Conservation (phyloP, 2,329 filamentous ascomycete genomes). For the Arthrobotrys musiformis region DNA sequence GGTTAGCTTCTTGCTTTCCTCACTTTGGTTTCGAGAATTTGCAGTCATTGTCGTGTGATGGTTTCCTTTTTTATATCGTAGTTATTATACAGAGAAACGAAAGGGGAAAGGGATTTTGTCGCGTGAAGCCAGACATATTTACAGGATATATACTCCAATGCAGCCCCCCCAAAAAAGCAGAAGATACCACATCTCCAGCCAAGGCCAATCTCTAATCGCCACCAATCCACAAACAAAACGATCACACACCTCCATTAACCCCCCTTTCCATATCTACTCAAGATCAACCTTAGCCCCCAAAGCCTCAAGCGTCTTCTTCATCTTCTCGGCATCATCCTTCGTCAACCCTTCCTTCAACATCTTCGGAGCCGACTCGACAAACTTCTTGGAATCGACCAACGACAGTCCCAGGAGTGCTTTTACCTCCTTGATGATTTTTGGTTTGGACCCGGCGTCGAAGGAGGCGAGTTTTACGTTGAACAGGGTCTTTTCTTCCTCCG, state of each 20-base stretch:
- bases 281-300: slow-evolving; percentile 88
- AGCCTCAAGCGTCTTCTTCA: slow-evolving; percentile 91
- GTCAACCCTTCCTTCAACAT: slow-evolving; percentile 98
- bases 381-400: slow-evolving; percentile 99
- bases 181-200: background rate
- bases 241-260: background rate
- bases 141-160: slow-evolving; percentile 38
- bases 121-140: slow-evolving; percentile 40
- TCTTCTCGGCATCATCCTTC: slow-evolving; percentile 99
- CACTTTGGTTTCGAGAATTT: background rate
- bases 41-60: background rate
- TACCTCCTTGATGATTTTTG: slow-evolving; percentile 99
- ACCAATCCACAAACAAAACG: background rate
- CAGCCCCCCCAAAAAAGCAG: background rate
- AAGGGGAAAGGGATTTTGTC: slow-evolving; percentile 30
- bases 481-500: slow-evolving; percentile 90
- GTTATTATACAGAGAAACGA: slow-evolving; percentile 54
- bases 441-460: slow-evolving; percentile 88
- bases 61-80: slow-evolving; percentile 46
- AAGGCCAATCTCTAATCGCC: background rate
- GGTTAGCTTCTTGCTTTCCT: background rate
- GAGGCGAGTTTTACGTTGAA: slow-evolving; percentile 95
- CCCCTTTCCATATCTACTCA: slow-evolving; percentile 72
- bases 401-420: slow-evolving; percentile 94
- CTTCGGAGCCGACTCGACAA: slow-evolving; percentile 98